phyloP scores from a whole-genome alignment of 306 rosid genomes.

The Pterocarpus santalinus region DNA sequence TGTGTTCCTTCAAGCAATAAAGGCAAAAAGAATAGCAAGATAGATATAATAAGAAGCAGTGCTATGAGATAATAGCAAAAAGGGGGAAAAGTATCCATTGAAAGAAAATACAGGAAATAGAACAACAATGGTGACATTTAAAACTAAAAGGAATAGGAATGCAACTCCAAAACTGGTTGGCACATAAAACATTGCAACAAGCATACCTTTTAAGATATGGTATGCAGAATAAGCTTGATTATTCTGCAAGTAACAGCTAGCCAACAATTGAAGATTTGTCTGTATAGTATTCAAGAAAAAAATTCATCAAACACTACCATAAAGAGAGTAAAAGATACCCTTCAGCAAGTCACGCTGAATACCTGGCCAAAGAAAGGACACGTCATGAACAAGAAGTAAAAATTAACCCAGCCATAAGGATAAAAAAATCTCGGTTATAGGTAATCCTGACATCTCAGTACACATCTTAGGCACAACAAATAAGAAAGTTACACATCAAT shows the following conservation, averaged over 20 bases:
- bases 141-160: not conserved
- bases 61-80: slow-evolving; percentile 19
- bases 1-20: slow-evolving; percentile 77
- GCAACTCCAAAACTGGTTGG: slow-evolving; percentile 13
- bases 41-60: slow-evolving; percentile 48
- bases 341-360: slow-evolving; percentile 14
- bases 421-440: not conserved
- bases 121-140: not conserved
- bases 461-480: not conserved
- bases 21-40: slow-evolving; percentile 46
- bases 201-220: slow-evolving; percentile 90
- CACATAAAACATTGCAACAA: slow-evolving; percentile 32
- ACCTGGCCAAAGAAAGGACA: slow-evolving; percentile 20
- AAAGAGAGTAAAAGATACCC: slow-evolving; percentile 18
- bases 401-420: slow-evolving; percentile 6
- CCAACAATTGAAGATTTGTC: slow-evolving; percentile 88
- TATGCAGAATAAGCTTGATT: slow-evolving; percentile 90
- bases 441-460: not conserved
- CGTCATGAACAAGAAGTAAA: slow-evolving; percentile 37
- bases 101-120: slow-evolving; percentile 28
- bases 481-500: slow-evolving; percentile 17
- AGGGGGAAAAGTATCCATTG: slow-evolving; percentile 2
- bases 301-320: slow-evolving; percentile 21
- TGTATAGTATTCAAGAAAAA: slow-evolving; percentile 56
- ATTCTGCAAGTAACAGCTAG: slow-evolving; percentile 86